phyloP scores from a whole-genome alignment of 164 flowering plant species.

The Brasenia schreberi region DNA sequence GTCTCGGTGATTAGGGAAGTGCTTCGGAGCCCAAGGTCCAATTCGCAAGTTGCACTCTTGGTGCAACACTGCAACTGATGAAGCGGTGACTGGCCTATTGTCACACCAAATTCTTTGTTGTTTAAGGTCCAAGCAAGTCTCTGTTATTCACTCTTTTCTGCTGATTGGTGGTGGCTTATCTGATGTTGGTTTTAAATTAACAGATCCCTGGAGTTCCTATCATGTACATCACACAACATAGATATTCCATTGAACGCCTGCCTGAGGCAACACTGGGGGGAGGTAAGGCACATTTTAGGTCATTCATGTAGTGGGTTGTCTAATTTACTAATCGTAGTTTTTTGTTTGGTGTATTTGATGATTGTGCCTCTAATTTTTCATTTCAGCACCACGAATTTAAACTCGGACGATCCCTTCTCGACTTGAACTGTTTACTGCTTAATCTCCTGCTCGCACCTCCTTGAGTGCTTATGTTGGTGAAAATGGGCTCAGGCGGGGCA shows the following conservation, averaged over 20 bases:
- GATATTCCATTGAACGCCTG: conserved; percentile 83
- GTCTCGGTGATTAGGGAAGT: too few relatives aligned
- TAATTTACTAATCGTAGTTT: not conserved
- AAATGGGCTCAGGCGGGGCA: too few relatives aligned
- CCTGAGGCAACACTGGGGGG: conserved; percentile 98
- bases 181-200: not conserved
- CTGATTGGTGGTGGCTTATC: too few relatives aligned
- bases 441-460: too few relatives aligned
- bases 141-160: too few relatives aligned
- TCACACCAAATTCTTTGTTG: too few relatives aligned
- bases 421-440: not conserved
- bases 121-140: too few relatives aligned
- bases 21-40: too few relatives aligned
- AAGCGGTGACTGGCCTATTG: too few relatives aligned
- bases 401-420: not conserved
- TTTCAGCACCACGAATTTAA: not conserved
- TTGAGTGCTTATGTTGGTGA: too few relatives aligned
- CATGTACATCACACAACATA: conserved; percentile 81
- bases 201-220: conserved; percentile 97
- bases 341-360: not conserved
- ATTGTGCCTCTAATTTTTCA: not conserved
- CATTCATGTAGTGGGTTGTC: not conserved
- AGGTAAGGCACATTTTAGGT: conserved; percentile 32
- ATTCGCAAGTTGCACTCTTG: too few relatives aligned
- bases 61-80: too few relatives aligned